These are phyloP conservation scores for Chernovozyma aurita DNA, from an alignment of 1,139 yeast genomes.

Conservation along the genomic window DNA sequence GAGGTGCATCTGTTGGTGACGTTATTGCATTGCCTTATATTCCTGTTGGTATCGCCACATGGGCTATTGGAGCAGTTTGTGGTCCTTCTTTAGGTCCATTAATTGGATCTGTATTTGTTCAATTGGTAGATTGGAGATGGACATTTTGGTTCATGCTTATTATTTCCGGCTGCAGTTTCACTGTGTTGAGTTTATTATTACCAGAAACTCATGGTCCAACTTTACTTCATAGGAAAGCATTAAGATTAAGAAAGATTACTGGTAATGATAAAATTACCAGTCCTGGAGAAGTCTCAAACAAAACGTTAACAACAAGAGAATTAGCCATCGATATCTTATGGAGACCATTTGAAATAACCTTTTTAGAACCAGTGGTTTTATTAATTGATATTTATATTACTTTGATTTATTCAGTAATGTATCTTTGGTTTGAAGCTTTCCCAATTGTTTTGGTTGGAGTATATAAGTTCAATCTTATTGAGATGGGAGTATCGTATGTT, in stretches of 20 bases:
- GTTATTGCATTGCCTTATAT: conserved; percentile 21
- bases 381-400: conserved; percentile 48
- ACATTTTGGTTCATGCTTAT: conserved; percentile 37
- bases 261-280: conserved; percentile 29
- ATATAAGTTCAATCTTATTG: conserved; percentile 45
- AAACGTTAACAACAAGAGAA: conserved; percentile 15
- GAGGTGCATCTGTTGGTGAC: conserved; percentile 31
- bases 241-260: conserved; percentile 30
- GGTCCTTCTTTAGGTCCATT: conserved; percentile 38
- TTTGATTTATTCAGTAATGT: conserved; percentile 49
- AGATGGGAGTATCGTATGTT: conserved; percentile 44
- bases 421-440: conserved; percentile 59
- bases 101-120: conserved; percentile 28
- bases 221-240: conserved; percentile 32
- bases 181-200: conserved; percentile 22
- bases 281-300: conserved; percentile 25
- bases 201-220: conserved; percentile 36
- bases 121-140: conserved; percentile 34
- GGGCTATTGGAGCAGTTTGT: conserved; percentile 33
- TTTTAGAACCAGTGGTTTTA: conserved; percentile 44
- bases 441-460: conserved; percentile 48
- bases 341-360: conserved; percentile 42
- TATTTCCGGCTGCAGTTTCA: conserved; percentile 22
- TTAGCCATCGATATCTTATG: conserved; percentile 40
- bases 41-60: conserved; percentile 30